A percentile compares a stretch with the other conserved stretches of the same genome.
Evolutionary conservation across 495 filamentous ascomycete genomes (phyloP).

Genomic region (Neurospora hispaniola): DNA sequence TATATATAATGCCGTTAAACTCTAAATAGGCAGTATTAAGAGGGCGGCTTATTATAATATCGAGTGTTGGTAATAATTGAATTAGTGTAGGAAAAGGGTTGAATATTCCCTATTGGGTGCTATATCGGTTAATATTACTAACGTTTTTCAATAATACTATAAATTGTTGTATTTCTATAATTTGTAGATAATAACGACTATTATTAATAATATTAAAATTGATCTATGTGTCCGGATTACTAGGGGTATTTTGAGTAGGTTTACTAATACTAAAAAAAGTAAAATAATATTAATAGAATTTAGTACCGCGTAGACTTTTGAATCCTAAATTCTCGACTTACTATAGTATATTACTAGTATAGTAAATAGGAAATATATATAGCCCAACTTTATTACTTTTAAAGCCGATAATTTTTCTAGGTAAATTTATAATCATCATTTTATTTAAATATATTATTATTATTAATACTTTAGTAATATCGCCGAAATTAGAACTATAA

Average conservation of each 20-base stretch:
- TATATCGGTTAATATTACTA: neutral
- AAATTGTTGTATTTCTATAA: neutral
- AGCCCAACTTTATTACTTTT: neutral
- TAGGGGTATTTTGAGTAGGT: neutral
- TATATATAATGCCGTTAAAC: neutral
- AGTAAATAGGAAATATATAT: neutral
- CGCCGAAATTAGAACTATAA: neutral
- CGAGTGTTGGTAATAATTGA: neutral
- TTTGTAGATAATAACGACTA: neutral
- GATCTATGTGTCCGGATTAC: neutral
- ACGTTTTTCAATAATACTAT: neutral
- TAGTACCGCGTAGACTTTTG: neutral
- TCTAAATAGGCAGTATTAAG: neutral
- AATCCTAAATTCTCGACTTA: neutral
- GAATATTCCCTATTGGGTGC: neutral
- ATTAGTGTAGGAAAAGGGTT: neutral
- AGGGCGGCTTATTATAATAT: neutral
- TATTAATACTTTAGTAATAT: neutral
- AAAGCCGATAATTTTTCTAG: neutral
- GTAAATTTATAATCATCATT: neutral
- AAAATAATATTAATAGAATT: neutral
- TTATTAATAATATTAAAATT: neutral
- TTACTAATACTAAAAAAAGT: neutral
- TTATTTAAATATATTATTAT: neutral
- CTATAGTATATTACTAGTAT: neutral